Evolutionary conservation across 2,329 filamentous ascomycete genomes (phyloP), one percentile per base, ranked within the genome.

Genomic region (Ampelomyces quisqualis): DNA sequence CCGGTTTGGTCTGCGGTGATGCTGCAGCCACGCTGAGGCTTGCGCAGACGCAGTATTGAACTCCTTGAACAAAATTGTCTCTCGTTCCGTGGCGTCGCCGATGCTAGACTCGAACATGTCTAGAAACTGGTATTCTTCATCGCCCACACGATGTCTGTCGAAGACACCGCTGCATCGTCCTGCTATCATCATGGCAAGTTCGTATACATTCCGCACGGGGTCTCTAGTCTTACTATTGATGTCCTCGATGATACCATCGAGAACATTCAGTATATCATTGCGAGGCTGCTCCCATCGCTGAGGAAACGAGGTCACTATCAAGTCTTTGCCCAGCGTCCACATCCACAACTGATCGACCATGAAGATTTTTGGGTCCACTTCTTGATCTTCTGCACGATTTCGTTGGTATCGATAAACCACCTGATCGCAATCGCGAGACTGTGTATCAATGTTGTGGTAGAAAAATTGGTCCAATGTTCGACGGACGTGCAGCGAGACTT

Each of bases 301-400:
- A 2, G 78, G 78, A 41, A 81, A 81, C 38, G 76, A 75, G 0
- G 78, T 80, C 8, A 85, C 73, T 13, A 85, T 74, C 11, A 84
- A 65, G 42, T 82, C 80, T 58, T 70, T 70, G 8, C 77, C 68
- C 1, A 85, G 56, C 3, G 82, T 72, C 78, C 80, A 84, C 58
- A 85, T 75, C 82, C 82, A 85, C 2, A 86, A 67, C 51, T 85
- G 82, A 57, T 85, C 82, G 0, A 85, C 81, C 81, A 84, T 84
- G 58, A 82, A 82, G 2, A 84, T 76, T 45, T 82, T 82, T 1
- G 73, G 73, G 40, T 81, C 77, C 2, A 64, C 66, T 60, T 57
- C 56, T 11, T 58, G 60, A 28, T 57, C 54, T 19, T 65, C 41
- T 11, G 49, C 28, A 8, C 51, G 44, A 37, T 70, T 69, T 22